phyloP scores from a whole-genome alignment of 768 basidiomycete species.

The Leucosporidium scottii region DNA sequence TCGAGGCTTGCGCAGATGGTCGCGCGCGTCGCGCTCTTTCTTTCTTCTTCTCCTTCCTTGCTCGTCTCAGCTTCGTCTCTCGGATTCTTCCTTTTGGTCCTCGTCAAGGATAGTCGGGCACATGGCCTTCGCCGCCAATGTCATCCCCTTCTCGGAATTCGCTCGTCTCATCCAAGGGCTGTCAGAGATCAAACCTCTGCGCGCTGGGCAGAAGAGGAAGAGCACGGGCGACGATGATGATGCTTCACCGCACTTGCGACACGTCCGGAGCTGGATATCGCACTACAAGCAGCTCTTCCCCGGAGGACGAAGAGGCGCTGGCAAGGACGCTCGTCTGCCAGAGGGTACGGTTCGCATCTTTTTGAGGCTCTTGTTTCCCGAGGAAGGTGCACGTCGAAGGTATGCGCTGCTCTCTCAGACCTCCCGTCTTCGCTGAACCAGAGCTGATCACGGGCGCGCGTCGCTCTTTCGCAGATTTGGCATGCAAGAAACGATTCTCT shows the following conservation, averaged over 20 bases:
- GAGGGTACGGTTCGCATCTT: constrained; percentile 54
- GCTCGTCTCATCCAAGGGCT: constrained; percentile 19
- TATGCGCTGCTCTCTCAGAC: constrained; percentile 43
- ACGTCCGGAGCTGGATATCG: constrained; percentile 23
- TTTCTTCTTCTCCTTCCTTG: neutral
- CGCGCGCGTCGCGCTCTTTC: neutral
- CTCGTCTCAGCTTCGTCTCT: neutral
- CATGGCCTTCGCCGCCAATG: constrained; percentile 9
- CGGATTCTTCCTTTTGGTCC: neutral
- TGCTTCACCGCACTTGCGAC: constrained; percentile 6
- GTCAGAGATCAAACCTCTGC: constrained; percentile 10
- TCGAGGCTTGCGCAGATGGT: too few relatives aligned
- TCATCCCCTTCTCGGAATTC: constrained; percentile 27
- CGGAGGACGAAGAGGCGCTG: neutral
- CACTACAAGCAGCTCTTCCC: constrained; percentile 15
- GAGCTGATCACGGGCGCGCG: neutral
- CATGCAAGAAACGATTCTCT: constrained; percentile 61
- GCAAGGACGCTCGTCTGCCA: constrained; percentile 46
- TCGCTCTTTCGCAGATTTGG: constrained; percentile 39
- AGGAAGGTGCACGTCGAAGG: constrained; percentile 63
- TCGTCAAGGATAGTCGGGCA: neutral
- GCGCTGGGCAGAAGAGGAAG: neutral
- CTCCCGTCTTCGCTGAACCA: neutral
- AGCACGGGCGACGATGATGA: neutral
- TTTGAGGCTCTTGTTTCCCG: constrained; percentile 75